Evolutionary conservation across 176 grass and related monocot species (phyloP), one percentile per base, ranked within the genome.

Genomic region (Zea luxurians): DNA sequence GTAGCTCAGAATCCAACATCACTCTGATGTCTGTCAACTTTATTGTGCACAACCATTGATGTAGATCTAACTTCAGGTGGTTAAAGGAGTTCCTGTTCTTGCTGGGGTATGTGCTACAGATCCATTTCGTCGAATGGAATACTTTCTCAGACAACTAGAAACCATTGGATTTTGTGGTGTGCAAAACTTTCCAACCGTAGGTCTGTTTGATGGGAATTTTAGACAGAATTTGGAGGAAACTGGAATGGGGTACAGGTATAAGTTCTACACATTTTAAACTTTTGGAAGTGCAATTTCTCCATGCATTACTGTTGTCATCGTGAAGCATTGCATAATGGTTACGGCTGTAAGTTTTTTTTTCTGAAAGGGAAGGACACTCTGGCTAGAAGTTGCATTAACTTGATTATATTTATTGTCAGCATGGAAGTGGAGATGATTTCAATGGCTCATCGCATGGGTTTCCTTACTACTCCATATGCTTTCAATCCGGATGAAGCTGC

Each of bases 341-440:
- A 16, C 10, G 6, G 21, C 57, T 36, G 46, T 53, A 8, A 72
- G 6, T 46, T 66, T 44, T 55, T 10, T 40, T 40, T 40, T 40
- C 13, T 9, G 4, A 37, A 47, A 17, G 41, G 21, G 6, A 53
- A 47, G 10, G n/a, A 47, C 16, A 71, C 21, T 1, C 15, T 8
- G 64, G 0, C 49, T 66, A 8, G 1, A 48, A 27, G 27, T 27
- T 27, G 27, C 78, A 66, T 77, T 66, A 41, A 78, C 46, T 70
- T 59, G 18, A 7, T 67, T 61, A 15, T 8, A 4, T 59, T 71
- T 40, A 40, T 3, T 89, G 61, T 9, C 66, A 97, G 91, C 42
- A 80, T 93, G 91, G 94, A 97, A 68, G 94, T 97, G 64, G 89
- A 97, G 79, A 97, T 97, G 91, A 93, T 97, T 47, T 78, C 90